Percentiles rank a stretch among this genome's conserved stretches.
phyloP scores from a whole-genome alignment of 225 moss, liverwort and hornwort species.

The Polytrichum formosum region DNA sequence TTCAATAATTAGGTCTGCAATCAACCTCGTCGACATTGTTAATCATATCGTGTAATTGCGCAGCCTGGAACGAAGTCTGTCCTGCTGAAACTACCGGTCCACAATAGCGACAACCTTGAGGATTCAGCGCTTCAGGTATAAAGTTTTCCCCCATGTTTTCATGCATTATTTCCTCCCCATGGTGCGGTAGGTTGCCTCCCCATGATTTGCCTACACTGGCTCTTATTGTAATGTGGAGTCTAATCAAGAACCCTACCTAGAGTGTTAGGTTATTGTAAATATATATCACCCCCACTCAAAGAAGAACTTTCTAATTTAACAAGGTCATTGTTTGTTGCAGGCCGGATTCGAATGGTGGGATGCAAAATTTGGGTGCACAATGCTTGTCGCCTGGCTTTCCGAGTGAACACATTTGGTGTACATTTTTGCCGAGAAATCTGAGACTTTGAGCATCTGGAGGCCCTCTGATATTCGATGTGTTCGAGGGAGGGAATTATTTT shows the following conservation, averaged over 20 bases:
- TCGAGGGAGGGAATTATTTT: too few relatives aligned
- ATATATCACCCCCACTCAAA: background rate
- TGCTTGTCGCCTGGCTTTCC: constrained; percentile 41
- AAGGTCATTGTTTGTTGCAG: constrained; percentile 21
- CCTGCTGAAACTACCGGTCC: constrained; percentile 40
- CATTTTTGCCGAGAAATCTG: too few relatives aligned
- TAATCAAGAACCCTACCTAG: too few relatives aligned
- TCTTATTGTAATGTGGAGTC: too few relatives aligned
- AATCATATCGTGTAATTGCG: background rate
- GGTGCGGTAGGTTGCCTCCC: background rate
- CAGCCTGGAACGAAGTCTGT: constrained; percentile 44
- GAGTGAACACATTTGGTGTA: too few relatives aligned
- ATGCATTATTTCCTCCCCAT: background rate
- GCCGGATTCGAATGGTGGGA: constrained; percentile 43
- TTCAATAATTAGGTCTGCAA: too few relatives aligned
- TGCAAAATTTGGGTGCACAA: constrained; percentile 32
- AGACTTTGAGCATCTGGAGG: too few relatives aligned
- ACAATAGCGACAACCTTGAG: constrained; percentile 27
- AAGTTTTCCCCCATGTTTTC: too few relatives aligned
- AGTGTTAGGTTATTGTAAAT: too few relatives aligned
- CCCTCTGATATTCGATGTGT: too few relatives aligned
- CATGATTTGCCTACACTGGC: too few relatives aligned
- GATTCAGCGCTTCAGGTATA: constrained; percentile 44
- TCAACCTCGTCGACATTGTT: background rate
- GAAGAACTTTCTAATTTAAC: background rate